A percentile compares a stretch with the other conserved stretches of the same genome.
Conservation (phyloP, 192 early-diverging fungal species). For the Kickxella alabastrina region DNA sequence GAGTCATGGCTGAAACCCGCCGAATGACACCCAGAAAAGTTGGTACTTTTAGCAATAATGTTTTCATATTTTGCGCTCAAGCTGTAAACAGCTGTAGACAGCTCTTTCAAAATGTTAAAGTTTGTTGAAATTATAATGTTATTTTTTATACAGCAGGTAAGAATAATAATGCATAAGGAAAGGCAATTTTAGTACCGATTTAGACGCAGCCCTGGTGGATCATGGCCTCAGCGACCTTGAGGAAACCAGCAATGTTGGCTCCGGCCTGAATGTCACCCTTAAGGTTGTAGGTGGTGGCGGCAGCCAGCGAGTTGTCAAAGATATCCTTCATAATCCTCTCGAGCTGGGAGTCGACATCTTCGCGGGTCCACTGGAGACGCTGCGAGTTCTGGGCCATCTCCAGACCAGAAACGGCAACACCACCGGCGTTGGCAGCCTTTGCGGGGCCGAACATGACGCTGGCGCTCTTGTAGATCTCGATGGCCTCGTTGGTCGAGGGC, state of each 20-base stretch:
- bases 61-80: too few species aligned
- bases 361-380: conserved; percentile 55
- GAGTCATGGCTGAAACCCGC: too few species aligned
- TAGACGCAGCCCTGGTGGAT: conserved; percentile 54
- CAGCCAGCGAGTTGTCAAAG: conserved; percentile 53
- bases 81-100: too few species aligned
- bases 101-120: too few species aligned
- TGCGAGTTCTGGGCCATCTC: conserved; percentile 60
- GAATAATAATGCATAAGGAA: too few species aligned
- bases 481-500: conserved; percentile 55
- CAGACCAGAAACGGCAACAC: conserved; percentile 56
- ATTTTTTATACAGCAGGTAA: too few species aligned
- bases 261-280: conserved; percentile 53
- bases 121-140: too few species aligned
- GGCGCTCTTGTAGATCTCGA: conserved; percentile 51
- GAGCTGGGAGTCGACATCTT: conserved; percentile 53
- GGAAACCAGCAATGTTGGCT: conserved; percentile 59
- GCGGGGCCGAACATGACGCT: conserved; percentile 52
- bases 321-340: conserved; percentile 57
- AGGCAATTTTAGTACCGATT: too few species aligned
- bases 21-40: too few species aligned
- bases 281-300: conserved; percentile 45
- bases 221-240: conserved; percentile 57
- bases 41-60: too few species aligned
- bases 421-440: conserved; percentile 58